A percentile compares a stretch with the other conserved stretches of the same genome.
Evolutionary conservation across 768 basidiomycete species (phyloP).

Genomic region (Mycena rebaudengoi): DNA sequence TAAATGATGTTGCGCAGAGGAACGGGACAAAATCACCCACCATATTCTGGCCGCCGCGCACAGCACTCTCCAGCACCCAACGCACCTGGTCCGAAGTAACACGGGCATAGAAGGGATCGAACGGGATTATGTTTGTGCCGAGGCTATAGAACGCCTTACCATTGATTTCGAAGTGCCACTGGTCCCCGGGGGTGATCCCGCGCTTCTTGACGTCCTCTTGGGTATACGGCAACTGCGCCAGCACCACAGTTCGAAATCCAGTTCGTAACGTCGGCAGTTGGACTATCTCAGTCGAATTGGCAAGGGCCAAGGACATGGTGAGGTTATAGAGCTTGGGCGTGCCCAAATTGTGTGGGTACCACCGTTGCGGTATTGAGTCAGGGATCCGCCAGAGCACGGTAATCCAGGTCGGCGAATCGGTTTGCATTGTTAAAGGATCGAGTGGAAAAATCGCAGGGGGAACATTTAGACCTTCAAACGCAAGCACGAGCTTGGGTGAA

Average conservation of each 20-base stretch:
- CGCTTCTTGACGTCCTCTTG: constrained; percentile 51
- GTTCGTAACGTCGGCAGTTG: constrained; percentile 55
- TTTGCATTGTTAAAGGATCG: constrained; percentile 29
- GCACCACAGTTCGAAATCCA: constrained; percentile 67
- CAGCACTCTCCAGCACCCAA: constrained; percentile 65
- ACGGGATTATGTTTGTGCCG: constrained; percentile 68
- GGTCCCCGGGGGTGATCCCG: constrained; percentile 66
- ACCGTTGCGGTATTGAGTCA: constrained; percentile 54
- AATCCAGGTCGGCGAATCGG: constrained; percentile 47
- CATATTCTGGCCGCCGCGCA: constrained; percentile 67
- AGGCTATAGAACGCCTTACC: constrained; percentile 63
- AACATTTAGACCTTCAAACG: constrained; percentile 57
- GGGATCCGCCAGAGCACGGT: constrained; percentile 55
- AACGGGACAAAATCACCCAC: constrained; percentile 36
- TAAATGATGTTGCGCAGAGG: neutral
- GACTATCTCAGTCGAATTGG: constrained; percentile 30
- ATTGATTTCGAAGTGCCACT: constrained; percentile 69
- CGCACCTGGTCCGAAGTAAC: constrained; percentile 57
- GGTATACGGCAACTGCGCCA: constrained; percentile 58
- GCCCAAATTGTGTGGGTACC: constrained; percentile 66
- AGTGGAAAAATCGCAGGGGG: constrained; percentile 44
- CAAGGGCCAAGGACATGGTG: constrained; percentile 47
- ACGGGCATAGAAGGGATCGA: constrained; percentile 66
- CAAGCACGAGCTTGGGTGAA: constrained; percentile 48
- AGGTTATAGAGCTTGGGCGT: constrained; percentile 64